These are phyloP conservation scores for Phoma sp. DNA, from an alignment of 2,329 filamentous ascomycete species.

Conservation along the genomic window DNA sequence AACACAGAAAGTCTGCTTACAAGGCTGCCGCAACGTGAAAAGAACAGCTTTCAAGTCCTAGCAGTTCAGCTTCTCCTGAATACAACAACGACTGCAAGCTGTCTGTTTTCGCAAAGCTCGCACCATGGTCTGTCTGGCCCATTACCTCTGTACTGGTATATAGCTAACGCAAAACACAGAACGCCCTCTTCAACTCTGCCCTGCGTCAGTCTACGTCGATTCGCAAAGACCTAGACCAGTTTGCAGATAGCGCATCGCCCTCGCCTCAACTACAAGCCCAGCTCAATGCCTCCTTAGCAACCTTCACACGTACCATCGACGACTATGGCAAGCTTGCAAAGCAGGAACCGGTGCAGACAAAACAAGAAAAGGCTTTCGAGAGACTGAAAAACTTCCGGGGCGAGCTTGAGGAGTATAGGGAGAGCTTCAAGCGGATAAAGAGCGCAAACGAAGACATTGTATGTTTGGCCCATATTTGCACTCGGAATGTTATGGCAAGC, in stretches of 20 bases:
- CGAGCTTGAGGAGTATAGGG: conserved; percentile 80
- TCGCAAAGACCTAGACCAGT: conserved; percentile 75
- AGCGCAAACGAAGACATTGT: conserved; percentile 76
- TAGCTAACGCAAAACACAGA: conserved; percentile 57
- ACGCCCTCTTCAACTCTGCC: conserved; percentile 84
- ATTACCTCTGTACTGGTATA: background rate
- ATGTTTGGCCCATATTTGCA: conserved; percentile 29
- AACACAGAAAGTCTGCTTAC: conserved; percentile 26
- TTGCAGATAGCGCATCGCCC: conserved; percentile 65
- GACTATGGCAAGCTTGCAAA: conserved; percentile 87
- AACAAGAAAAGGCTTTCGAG: conserved; percentile 89
- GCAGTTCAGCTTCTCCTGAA: background rate
- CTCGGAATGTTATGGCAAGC: background rate
- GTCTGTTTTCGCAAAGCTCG: too few species aligned
- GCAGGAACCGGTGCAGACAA: conserved; percentile 87
- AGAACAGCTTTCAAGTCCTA: background rate
- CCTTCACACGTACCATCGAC: conserved; percentile 88
- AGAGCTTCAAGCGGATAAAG: conserved; percentile 79
- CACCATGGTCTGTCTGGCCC: background rate
- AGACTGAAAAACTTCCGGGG: conserved; percentile 83
- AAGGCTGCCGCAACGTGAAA: conserved; percentile 20
- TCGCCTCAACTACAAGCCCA: conserved; percentile 67
- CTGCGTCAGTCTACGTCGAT: conserved; percentile 83
- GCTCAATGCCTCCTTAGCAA: conserved; percentile 64
- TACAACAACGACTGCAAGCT: background rate